Percentiles rank a stretch among this genome's conserved stretches.
Conservation (phyloP, 176 grass and related monocot species). For the Cocos nucifera region DNA sequence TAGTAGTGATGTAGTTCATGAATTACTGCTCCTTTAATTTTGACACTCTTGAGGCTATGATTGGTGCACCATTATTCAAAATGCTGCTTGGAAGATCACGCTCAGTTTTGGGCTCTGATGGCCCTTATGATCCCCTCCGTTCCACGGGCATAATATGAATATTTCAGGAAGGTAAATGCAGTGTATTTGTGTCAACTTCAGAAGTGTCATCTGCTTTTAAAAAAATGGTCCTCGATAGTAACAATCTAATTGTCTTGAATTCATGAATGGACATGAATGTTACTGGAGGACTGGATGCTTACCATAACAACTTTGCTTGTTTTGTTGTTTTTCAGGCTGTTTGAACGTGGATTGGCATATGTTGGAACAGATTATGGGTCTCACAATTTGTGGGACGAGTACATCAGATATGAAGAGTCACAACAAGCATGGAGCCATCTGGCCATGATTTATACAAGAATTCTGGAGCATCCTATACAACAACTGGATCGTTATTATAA, state of each 20-base stretch:
- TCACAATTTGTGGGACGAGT: slow-evolving; percentile 90
- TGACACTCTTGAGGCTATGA: slow-evolving; percentile 24
- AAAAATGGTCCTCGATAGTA: too few relatives aligned
- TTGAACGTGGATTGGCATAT: slow-evolving; percentile 89
- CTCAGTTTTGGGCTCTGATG: slow-evolving; percentile 15
- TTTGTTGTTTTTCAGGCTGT: slow-evolving; percentile 50
- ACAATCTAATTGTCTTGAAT: too few relatives aligned
- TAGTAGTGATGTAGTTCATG: slow-evolving; percentile 8
- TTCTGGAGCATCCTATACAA: slow-evolving; percentile 80
- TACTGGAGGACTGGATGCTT: too few relatives aligned
- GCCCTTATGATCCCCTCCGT: background rate
- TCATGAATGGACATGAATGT: too few relatives aligned
- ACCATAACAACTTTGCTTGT: slow-evolving; percentile 7
- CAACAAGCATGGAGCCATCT: slow-evolving; percentile 93
- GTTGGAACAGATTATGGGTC: slow-evolving; percentile 95
- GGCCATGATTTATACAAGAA: slow-evolving; percentile 84
- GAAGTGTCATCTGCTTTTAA: slow-evolving; percentile 1
- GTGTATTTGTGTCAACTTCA: slow-evolving; percentile 11
- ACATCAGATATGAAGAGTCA: slow-evolving; percentile 99
- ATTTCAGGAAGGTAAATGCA: slow-evolving; percentile 30
- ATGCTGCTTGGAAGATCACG: slow-evolving; percentile 22
- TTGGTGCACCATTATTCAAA: slow-evolving; percentile 23
- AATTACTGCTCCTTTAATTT: slow-evolving; percentile 7
- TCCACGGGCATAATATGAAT: slow-evolving; percentile 4
- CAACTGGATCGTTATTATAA: slow-evolving; percentile 98